Percentiles rank a stretch among this genome's conserved stretches.
These are phyloP conservation scores for Euphorbia schlechtendalii DNA, from an alignment of 441 rosid species.

Conservation along the genomic window DNA sequence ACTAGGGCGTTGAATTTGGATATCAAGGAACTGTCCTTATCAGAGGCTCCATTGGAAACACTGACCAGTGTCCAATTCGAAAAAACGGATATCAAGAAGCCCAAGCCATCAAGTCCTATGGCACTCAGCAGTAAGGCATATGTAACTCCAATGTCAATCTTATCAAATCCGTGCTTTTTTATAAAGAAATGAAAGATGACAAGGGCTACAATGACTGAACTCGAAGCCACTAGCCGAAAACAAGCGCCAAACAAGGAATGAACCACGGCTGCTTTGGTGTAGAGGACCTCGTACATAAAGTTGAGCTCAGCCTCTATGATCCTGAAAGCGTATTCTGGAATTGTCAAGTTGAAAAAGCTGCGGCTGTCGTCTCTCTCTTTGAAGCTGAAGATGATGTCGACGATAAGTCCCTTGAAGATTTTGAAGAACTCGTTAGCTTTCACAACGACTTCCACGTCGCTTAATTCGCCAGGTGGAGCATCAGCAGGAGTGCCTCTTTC, in stretches of 20 bases:
- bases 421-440: constrained; percentile 29
- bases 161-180: neutral
- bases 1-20: neutral
- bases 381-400: constrained; percentile 40
- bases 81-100: neutral
- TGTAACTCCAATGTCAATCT: neutral
- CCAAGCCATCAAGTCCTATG: neutral
- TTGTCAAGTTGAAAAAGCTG: constrained; percentile 13
- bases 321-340: constrained; percentile 4
- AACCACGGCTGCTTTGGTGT: constrained; percentile 21
- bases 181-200: constrained; percentile 5
- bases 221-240: constrained; percentile 17
- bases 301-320: constrained; percentile 26
- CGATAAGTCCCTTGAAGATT: constrained; percentile 34
- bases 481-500: neutral
- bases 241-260: constrained; percentile 12
- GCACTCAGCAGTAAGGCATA: neutral
- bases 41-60: neutral
- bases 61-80: neutral
- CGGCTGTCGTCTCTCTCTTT: constrained; percentile 30
- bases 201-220: constrained; percentile 12
- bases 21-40: neutral
- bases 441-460: neutral
- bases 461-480: neutral
- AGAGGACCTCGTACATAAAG: constrained; percentile 21